Evolutionary conservation across 208 protist species (phyloP).

Genomic region (Trypanosoma conorhini): DNA sequence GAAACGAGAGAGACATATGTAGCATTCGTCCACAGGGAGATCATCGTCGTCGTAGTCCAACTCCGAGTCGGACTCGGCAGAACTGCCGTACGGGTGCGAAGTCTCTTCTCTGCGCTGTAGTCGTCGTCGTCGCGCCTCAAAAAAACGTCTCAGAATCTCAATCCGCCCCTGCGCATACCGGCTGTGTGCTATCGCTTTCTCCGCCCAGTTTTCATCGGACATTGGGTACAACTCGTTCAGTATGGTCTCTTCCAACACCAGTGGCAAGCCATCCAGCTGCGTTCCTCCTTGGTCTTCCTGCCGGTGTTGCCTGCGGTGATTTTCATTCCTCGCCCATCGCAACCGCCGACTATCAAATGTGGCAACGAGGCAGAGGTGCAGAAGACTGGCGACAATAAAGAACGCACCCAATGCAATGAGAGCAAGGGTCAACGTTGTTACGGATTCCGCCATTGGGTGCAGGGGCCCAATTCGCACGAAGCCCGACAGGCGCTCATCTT

Average conservation of each 20-base stretch:
- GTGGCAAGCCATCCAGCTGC: neutral
- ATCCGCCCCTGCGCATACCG: conserved; percentile 11
- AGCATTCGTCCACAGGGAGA: conserved; percentile 17
- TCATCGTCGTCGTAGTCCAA: conserved; percentile 19
- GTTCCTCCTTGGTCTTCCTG: neutral
- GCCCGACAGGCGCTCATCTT: neutral
- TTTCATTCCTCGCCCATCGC: neutral
- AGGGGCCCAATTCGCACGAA: conserved; percentile 18
- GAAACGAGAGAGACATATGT: conserved; percentile 22
- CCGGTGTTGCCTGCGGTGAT: neutral
- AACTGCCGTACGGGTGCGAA: neutral
- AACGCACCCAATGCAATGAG: conserved; percentile 1
- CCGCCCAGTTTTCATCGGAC: neutral
- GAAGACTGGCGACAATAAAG: neutral
- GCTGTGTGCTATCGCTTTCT: neutral
- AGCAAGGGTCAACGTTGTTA: neutral
- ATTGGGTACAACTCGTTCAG: conserved; percentile 10
- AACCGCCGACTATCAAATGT: neutral
- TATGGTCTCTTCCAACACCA: neutral
- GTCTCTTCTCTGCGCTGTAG: neutral
- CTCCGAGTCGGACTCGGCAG: neutral
- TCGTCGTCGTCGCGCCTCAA: neutral
- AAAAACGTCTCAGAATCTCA: conserved; percentile 9
- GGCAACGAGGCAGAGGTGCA: neutral
- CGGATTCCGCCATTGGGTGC: neutral